Base-by-base conservation (phyloP, 805 yeast genomes). In the Wickerhamomyces strasburgensis region DNA sequence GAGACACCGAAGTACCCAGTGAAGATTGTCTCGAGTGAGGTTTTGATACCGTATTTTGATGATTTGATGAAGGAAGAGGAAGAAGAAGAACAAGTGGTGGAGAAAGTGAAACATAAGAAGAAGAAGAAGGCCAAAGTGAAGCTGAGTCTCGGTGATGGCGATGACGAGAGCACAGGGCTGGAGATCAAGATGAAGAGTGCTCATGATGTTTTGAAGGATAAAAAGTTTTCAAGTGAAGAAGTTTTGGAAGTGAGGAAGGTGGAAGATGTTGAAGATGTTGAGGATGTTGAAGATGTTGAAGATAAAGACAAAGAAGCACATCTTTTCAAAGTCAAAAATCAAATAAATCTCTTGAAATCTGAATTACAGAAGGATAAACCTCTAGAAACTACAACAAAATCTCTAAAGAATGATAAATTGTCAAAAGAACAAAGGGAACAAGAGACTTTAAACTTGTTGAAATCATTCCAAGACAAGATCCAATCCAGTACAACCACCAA, bases 1-100 rank as follows among this genome's bases (percentile, higher is more conserved):
- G 67, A 61, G 19, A 48, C 52, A 14, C 83, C 81, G 1, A 27
- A 74, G 10, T 78, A 68, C 46, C 84, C 86, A 0, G 68, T 72
- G 0, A 52, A 39, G 18, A 65, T 82, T 13, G 49, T 48, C 2
- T 56, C 51, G 3, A 51, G 64, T 5, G 68, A 65, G 35, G 68
- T 79, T 2, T 50, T 70, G 2, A 59, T 64, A 6, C 70, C 68
- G 4, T 78, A 61, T 56, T 80, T 79, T 51, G 68, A 62, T 10
- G 75, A 70, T 41, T 48, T 72, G 43, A 32, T 21, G 27, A 28
- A 35, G 42, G 40, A 49, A 37, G 42, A 42, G 29, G 42, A 19
- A 14, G n/a, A 19, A 23, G 14, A 19, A 19, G 25, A 14, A 8
- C 15, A 16, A 11, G 14, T 19, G 27, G 6, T 14, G 15, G 25